Evolutionary conservation across 1,284 basidiomycete genomes (phyloP), one percentile per base, ranked within the genome.

Genomic region (Chalciporus sp.): DNA sequence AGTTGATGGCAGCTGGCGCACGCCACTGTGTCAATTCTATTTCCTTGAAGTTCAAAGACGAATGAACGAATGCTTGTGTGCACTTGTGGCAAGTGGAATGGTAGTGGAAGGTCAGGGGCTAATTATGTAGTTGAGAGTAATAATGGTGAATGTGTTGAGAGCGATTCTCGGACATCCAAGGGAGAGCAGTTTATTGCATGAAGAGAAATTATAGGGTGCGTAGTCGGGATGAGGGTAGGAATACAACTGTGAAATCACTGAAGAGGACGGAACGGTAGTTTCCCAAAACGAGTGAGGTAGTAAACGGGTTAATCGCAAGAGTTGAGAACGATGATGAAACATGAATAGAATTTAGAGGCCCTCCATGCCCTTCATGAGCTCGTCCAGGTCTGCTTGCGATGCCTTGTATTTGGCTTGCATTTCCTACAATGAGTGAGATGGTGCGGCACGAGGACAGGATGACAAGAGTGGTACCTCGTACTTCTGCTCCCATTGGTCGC

Each of bases 401-500:
- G 80, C 67, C 68, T 81, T 80, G 79, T 88, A 93, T 74, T 94
- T 94, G 67, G 75, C 76, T 62, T 85, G 71, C 58, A 83, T 78
- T 65, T 94, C 92, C 90, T 97, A 74, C 61, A 57, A 26, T 19
- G 12, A 43, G 44, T 56, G 45, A 55, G 35, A 51, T 4, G 10
- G 35, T 42, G 48, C 17, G 23, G 10, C 47, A 49, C 40, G 27
- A 43, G 20, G 33, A 27, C 8, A 62, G 58, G 6, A 43, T 20
- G 2, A 16, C 20, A 29, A 46, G 42, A n/a, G 29, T 64, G 80
- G 64, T 67, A 94, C 94, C 78, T 95, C 94, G 78, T 86, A 92
- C 78, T 98, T 98, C 80, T 88, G 84, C 84, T 98, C 96, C 94
- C 91, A 94, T 50, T 75, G 71, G 71, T 98, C 95, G 57, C 95